These are phyloP conservation scores for Alloteropsis semialata DNA, from an alignment of 176 grass and related monocot genomes.

Conservation along the genomic window DNA sequence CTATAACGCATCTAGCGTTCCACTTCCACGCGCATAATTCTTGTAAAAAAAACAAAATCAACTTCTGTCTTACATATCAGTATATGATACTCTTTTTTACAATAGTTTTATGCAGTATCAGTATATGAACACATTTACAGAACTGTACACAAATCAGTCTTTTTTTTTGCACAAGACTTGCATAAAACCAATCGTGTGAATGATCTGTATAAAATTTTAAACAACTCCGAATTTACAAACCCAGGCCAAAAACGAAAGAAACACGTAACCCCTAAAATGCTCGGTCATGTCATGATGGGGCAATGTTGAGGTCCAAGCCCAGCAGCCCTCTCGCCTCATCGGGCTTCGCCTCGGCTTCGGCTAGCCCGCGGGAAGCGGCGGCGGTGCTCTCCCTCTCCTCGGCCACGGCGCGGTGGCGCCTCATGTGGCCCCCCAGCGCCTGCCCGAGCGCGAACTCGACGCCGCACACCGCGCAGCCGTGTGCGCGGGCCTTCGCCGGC, in stretches of 20 bases:
- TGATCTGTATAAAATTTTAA: background rate
- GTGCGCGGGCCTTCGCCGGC: conserved; percentile 31
- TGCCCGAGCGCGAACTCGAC: conserved; percentile 59
- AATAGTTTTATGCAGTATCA: background rate
- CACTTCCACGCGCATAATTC: no score
- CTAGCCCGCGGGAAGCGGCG: background rate
- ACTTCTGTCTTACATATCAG: background rate
- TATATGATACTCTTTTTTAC: background rate
- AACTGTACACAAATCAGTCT: background rate
- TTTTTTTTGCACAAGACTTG: no score
- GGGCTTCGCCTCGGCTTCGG: background rate
- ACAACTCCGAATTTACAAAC: background rate
- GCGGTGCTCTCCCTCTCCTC: background rate
- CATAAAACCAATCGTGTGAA: background rate
- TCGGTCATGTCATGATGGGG: background rate
- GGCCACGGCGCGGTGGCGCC: conserved; percentile 37
- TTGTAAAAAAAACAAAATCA: no score
- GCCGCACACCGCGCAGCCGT: conserved; percentile 59
- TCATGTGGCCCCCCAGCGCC: conserved; percentile 75
- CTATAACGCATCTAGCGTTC: background rate
- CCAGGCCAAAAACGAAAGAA: background rate
- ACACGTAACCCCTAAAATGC: background rate
- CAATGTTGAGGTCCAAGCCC: conserved; percentile 36
- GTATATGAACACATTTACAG: background rate
- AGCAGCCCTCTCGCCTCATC: background rate